Evolutionary conservation across 306 rosid genomes (phyloP).

Genomic region (Prunus salicina): DNA sequence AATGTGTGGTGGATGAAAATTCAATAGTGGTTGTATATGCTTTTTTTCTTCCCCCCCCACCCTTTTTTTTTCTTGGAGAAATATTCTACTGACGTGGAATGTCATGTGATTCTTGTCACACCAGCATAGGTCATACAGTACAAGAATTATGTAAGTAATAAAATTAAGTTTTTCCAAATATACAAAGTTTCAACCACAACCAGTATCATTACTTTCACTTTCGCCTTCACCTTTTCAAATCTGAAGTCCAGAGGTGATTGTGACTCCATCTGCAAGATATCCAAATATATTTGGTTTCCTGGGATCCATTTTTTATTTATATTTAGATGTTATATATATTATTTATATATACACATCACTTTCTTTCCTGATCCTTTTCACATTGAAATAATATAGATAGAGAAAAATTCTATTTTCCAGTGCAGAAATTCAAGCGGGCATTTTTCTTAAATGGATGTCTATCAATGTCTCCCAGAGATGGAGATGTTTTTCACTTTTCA

Average conservation of each 20-base stretch:
- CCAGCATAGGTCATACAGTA: not conserved
- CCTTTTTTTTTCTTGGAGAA: not conserved
- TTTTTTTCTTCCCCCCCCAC: not conserved
- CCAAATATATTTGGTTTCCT: conserved; percentile 26
- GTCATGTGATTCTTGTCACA: not conserved
- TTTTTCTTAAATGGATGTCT: conserved; percentile 52
- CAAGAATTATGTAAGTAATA: not conserved
- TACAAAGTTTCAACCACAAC: not conserved
- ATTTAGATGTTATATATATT: conserved; percentile 2
- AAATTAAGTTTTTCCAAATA: not conserved
- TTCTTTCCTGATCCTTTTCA: conserved; percentile 31
- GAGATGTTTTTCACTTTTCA: conserved; percentile 43
- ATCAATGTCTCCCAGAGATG: conserved; percentile 48
- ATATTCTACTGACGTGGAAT: not conserved
- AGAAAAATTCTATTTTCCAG: conserved; percentile 4
- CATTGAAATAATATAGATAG: conserved; percentile 16
- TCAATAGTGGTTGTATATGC: not conserved
- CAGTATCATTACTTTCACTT: not conserved
- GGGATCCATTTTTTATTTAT: conserved; percentile 26
- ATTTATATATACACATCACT: conserved; percentile 6
- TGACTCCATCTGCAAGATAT: conserved; percentile 31
- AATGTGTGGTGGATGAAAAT: not conserved
- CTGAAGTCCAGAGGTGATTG: conserved; percentile 28
- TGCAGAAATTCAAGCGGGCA: conserved; percentile 35
- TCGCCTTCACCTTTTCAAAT: conserved; percentile 9